Evolutionary conservation across 495 filamentous ascomycete genomes (phyloP).

Genomic region (Geopyxis carbonaria): DNA sequence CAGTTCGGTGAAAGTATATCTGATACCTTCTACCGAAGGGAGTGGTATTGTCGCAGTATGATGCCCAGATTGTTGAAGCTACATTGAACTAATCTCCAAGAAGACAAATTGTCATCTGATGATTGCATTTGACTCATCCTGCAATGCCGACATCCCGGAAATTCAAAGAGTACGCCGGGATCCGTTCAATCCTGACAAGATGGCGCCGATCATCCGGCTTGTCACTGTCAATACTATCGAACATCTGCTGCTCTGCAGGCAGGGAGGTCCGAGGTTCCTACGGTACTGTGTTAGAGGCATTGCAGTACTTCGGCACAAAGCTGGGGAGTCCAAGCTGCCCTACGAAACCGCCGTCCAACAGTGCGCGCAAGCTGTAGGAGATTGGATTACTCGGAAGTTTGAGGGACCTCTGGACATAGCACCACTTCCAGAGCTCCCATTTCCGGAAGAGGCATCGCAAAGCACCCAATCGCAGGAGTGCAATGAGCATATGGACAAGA

Average conservation of each 20-base stretch:
- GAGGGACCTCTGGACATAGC: conserved; percentile 12
- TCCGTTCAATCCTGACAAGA: conserved; percentile 13
- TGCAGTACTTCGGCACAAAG: conserved; percentile 17
- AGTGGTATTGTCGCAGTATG: conserved; percentile 18
- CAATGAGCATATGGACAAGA: no score
- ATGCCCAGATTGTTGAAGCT: not conserved
- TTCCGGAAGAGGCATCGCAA: no score
- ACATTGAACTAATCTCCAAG: not conserved
- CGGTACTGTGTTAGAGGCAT: conserved; percentile 14
- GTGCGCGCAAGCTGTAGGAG: conserved; percentile 9
- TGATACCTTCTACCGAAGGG: conserved; percentile 10
- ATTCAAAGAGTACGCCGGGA: conserved; percentile 10
- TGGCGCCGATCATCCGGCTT: conserved; percentile 19
- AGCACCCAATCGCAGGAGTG: no score
- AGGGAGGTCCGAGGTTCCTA: conserved; percentile 3
- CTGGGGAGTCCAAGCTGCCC: conserved; percentile 9
- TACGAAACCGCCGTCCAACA: conserved; percentile 12
- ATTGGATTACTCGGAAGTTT: conserved; percentile 13
- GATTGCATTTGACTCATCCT: conserved; percentile 23
- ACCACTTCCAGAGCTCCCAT: conserved; percentile 16
- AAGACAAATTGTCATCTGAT: conserved; percentile 10
- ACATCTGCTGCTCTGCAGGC: conserved; percentile 14
- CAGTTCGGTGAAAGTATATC: conserved; percentile 14
- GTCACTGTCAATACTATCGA: conserved; percentile 22
- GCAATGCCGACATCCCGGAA: conserved; percentile 11